phyloP scores from a whole-genome alignment of 202 grass and related monocot genomes.

The Zizania palustris region DNA sequence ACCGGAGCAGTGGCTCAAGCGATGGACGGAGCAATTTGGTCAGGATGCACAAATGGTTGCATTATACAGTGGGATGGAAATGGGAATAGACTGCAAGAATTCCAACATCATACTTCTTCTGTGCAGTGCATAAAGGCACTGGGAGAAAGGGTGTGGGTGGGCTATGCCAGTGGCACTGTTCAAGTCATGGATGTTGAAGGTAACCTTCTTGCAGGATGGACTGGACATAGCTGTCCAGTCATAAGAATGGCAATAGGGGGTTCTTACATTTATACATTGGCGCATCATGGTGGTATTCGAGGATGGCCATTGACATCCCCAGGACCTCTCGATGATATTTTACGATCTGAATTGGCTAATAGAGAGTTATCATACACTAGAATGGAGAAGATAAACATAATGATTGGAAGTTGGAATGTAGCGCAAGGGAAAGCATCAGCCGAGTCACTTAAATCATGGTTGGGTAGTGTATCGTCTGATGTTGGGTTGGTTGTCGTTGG shows the following conservation, averaged over 20 bases:
- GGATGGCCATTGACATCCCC: constrained; percentile 90
- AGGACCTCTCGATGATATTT: constrained; percentile 77
- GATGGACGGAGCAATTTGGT: constrained; percentile 82
- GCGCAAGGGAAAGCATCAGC: constrained; percentile 87
- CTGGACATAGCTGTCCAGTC: constrained; percentile 79
- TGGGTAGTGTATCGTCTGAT: constrained; percentile 88
- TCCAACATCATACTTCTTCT: constrained; percentile 77
- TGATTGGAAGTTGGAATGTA: constrained; percentile 95
- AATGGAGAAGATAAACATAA: constrained; percentile 92
- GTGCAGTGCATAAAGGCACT: constrained; percentile 88
- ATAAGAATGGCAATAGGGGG: constrained; percentile 81
- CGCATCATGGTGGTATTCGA: constrained; percentile 88
- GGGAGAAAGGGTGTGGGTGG: constrained; percentile 84
- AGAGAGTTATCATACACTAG: constrained; percentile 80
- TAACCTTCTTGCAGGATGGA: constrained; percentile 84
- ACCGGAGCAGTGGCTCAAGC: constrained; percentile 74
- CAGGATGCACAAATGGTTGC: constrained; percentile 83
- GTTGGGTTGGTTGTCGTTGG: constrained; percentile 93
- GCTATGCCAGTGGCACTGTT: constrained; percentile 79
- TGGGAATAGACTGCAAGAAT: constrained; percentile 75
- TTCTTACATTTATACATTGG: constrained; percentile 77
- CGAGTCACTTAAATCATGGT: constrained; percentile 81
- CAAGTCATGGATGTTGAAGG: constrained; percentile 85
- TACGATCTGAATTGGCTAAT: constrained; percentile 81
- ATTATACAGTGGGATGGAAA: constrained; percentile 91